Evolutionary conservation across 2,329 filamentous ascomycete species (phyloP).

Genomic region (Tolypocladium tropicale): DNA sequence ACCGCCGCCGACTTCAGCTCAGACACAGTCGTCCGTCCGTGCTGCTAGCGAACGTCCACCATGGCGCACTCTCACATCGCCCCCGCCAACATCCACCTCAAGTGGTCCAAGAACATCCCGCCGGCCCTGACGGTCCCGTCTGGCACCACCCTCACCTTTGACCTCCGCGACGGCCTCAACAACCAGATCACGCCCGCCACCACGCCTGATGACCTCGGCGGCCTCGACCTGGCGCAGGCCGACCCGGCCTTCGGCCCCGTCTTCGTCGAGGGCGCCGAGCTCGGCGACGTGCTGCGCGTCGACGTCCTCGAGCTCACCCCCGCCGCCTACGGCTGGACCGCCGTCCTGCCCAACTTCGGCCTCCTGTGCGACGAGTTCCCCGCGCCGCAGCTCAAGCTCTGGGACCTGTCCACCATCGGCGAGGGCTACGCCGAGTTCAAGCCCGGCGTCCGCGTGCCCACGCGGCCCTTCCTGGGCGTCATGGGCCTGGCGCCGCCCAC

Average conservation of each 20-base stretch:
- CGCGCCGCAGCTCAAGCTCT: conserved; percentile 34
- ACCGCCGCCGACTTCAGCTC: background rate
- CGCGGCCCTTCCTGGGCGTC: conserved; percentile 41
- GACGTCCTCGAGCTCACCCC: conserved; percentile 36
- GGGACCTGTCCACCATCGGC: conserved; percentile 24
- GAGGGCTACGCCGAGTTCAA: conserved; percentile 30
- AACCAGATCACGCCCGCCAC: conserved; percentile 36
- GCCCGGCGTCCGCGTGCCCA: conserved; percentile 34
- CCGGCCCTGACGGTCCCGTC: conserved; percentile 36
- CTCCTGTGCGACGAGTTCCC: conserved; percentile 37
- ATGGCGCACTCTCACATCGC: conserved; percentile 14
- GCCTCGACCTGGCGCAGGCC: conserved; percentile 28
- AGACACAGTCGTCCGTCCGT: background rate
- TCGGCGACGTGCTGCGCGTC: conserved; percentile 40
- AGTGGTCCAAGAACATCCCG: conserved; percentile 35
- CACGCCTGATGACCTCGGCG: conserved; percentile 24
- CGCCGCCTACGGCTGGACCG: conserved; percentile 40
- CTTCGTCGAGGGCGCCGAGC: conserved; percentile 34
- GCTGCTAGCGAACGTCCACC: background rate
- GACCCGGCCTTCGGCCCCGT: conserved; percentile 43
- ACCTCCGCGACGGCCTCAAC: conserved; percentile 38
- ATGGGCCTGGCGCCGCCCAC: conserved; percentile 38
- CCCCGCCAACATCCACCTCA: conserved; percentile 26
- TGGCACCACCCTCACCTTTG: conserved; percentile 35
- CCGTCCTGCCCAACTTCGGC: conserved; percentile 39